Evolutionary conservation across 2,329 filamentous ascomycete genomes (phyloP).

Genomic region (Phialocephala subalpina): DNA sequence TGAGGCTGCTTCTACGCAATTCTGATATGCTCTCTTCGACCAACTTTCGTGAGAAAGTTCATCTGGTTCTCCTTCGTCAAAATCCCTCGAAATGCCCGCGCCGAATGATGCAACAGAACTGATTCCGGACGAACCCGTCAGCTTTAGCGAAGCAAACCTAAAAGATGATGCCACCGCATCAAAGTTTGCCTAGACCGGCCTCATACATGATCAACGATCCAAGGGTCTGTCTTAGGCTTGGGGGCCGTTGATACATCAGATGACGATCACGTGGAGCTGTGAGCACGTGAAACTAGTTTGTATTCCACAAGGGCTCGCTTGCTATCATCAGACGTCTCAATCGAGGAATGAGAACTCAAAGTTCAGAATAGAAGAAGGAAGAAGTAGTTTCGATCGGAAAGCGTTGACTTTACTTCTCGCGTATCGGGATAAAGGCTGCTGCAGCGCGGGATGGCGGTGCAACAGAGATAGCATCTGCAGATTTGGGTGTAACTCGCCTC

Average conservation of each 20-base stretch:
- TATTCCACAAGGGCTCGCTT: slow-evolving; percentile 4
- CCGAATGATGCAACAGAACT: slow-evolving; percentile 18
- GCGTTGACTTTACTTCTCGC: background rate
- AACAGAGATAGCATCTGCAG: background rate
- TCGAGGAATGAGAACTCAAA: background rate
- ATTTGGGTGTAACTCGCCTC: background rate
- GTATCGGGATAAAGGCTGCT: background rate
- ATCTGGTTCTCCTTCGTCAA: background rate
- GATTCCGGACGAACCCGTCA: slow-evolving; percentile 12
- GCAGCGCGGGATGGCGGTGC: background rate
- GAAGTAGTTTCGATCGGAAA: background rate
- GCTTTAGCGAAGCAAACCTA: slow-evolving; percentile 1
- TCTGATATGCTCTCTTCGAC: background rate
- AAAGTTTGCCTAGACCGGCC: slow-evolving; percentile 18
- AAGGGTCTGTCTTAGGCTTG: background rate
- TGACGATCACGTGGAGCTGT: slow-evolving; percentile 18
- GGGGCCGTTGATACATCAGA: slow-evolving; percentile 3
- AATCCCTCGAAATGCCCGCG: background rate
- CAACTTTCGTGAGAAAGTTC: background rate
- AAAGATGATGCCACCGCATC: slow-evolving; percentile 19
- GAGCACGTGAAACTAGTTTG: slow-evolving; percentile 13
- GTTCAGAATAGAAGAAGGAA: background rate
- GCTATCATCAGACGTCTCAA: background rate
- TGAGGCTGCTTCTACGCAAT: background rate
- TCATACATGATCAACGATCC: slow-evolving; percentile 22